Base-by-base conservation (phyloP, 495 filamentous ascomycete species). In the Beverwykella pulmonaria region DNA sequence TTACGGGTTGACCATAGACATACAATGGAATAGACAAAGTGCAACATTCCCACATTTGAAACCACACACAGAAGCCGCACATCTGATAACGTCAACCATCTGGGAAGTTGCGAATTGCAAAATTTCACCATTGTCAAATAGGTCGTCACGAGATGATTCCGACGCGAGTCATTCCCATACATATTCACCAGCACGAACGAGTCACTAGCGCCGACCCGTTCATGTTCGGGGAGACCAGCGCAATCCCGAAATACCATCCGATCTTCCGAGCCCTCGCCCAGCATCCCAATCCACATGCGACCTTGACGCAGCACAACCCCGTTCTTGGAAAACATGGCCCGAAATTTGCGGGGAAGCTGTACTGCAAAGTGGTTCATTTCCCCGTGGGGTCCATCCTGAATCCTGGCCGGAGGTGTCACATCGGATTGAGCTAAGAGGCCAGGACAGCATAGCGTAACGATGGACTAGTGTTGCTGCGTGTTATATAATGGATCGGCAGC, bases 311-410 rank as follows among this genome's bases (percentile, higher is more conserved):
- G n/a, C 36, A 44, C 56, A 25, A 15, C 23, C 7, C 23, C 41
- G 39, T 17, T 8, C 12, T 59, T 46, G 56, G 56, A 59, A 47
- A 59, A 47, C 56, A 59, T 46, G 36, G 22, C 17, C 56, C 56
- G 56, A 46, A 39, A 59, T 23, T 25, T n/a, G 22, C 30, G 56
- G 56, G 34, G 32, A 15, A 59, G 20, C 19, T n/a, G 4, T 10
- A 47, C 44, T 22, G 30, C 56, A 47, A n/a, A 29, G 8, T 25
- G 23, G 9, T 15, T 26, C n/a, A 27, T 19, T 47, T 59, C 56
- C 56, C 56, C 56, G 41, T 39, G 56, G 56, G 56, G 56, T 25
- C 26, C 39, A n/a, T n/a, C 8, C 8, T 12, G 39, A n/a, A 7
- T 44, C 12, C n/a, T n/a, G n/a, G n/a, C n/a, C n/a, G n/a, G n/a